Evolutionary conservation across 805 yeast genomes (phyloP), one percentile per base, ranked within the genome.

Genomic region (Lipomyces chichibuensis): DNA sequence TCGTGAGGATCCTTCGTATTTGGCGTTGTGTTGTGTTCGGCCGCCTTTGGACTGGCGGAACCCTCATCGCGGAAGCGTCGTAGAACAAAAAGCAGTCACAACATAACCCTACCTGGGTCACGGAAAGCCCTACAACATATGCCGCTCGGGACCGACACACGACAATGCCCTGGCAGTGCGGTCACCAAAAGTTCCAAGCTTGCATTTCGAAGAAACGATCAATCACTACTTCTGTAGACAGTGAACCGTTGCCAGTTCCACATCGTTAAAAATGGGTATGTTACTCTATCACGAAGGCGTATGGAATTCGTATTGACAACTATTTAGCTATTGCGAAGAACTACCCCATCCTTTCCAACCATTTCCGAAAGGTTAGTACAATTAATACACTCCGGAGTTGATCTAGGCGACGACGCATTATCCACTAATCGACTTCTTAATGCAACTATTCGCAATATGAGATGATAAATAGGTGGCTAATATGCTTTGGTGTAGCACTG

Each of bases 291-390:
- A 54, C 37, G 20, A n/a, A 14, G 39, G 3, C n/a, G 3, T 29
- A 54, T 13, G 3, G 55, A 2, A 14, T 25, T 49, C 27, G 20
- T 20, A n/a, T 20, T 54, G 6, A 20, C 17, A 54, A 20, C 27
- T 58, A 20, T 14, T 59, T 84, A 93, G 99, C 98, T 85, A 92
- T 95, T 88, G 85, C 95, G 79, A 94, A 95, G 93, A 94, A 94
- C 87, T 88, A 92, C 87, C 97, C 98, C 88, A 87, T 94, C 87
- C 90, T 91, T 88, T 92, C 91, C 90, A 94, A 94, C 90, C 99
- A 95, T 88, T 94, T 94, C 97, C 90, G 98, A 88, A 94, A 94
- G 71, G 71, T 68, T 51, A 29, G 68, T 67, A 14, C 20, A 32
- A 9, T 29, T 43, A 14, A 1, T 49, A 49, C 14, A 25, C 27